Evolutionary conservation across 1,284 basidiomycete species (phyloP).

Genomic region (Gomphus bonarii): DNA sequence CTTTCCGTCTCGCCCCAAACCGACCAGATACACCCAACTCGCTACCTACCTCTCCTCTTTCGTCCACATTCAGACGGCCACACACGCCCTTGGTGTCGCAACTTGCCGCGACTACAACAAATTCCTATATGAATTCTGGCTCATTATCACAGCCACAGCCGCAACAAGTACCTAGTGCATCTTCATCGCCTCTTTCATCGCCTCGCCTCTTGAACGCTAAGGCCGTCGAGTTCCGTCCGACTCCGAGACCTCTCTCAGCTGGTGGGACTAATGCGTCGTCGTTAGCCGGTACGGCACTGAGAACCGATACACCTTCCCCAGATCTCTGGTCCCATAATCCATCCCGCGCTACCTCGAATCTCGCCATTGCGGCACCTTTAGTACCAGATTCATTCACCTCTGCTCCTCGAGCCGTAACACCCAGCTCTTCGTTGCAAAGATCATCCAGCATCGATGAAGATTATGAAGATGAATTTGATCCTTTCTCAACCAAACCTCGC

Average conservation of each 20-base stretch:
- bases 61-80: constrained; percentile 60
- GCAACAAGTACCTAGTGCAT: constrained; percentile 31
- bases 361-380: constrained; percentile 82
- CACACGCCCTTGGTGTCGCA: constrained; percentile 69
- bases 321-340: constrained; percentile 63
- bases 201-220: constrained; percentile 54
- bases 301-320: constrained; percentile 68
- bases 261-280: constrained; percentile 55
- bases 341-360: constrained; percentile 65
- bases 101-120: constrained; percentile 39
- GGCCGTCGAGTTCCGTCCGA: constrained; percentile 57
- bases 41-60: constrained; percentile 44
- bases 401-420: constrained; percentile 33
- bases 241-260: constrained; percentile 65
- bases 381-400: constrained; percentile 57
- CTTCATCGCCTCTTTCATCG: constrained; percentile 41
- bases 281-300: constrained; percentile 29
- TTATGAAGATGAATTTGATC: constrained; percentile 70
- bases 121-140: constrained; percentile 49
- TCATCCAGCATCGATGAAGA: constrained; percentile 45
- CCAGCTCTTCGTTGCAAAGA: constrained; percentile 42
- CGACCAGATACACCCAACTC: constrained; percentile 60
- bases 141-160: constrained; percentile 57
- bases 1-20: constrained; percentile 44
- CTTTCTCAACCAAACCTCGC: constrained; percentile 40